phyloP scores from a whole-genome alignment of 805 yeast species.

The Cyberlindnera mycetangii region DNA sequence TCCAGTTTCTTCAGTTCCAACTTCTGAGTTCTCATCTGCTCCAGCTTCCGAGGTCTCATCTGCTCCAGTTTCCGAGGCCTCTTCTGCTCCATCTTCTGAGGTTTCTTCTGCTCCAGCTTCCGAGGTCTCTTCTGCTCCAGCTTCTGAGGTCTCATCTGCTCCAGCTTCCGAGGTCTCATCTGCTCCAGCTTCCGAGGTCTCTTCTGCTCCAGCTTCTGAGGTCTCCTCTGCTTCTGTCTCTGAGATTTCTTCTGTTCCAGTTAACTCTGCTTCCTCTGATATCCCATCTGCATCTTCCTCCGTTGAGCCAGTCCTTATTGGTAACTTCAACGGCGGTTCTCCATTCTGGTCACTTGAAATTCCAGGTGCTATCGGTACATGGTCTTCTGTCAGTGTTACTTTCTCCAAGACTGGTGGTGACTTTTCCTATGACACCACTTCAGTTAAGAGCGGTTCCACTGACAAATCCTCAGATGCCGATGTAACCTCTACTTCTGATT shows the following conservation, averaged over 20 bases:
- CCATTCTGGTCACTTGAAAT: conserved; percentile 5
- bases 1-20: not conserved
- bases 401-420: not conserved
- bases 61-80: not conserved
- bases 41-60: conserved; percentile 1
- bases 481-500: not conserved
- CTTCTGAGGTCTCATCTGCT: not conserved
- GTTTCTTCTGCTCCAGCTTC: not conserved
- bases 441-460: conserved; percentile 1
- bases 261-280: not conserved
- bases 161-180: not conserved
- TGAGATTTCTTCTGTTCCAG: not conserved
- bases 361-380: conserved; percentile 1
- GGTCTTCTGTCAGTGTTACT: not conserved
- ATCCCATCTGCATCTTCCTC: not conserved
- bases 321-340: conserved; percentile 18
- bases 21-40: not conserved
- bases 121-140: not conserved
- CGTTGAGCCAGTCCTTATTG: not conserved
- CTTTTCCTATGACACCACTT: conserved; percentile 1
- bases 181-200: not conserved
- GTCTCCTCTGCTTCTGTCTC: not conserved
- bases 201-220: not conserved
- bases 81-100: not conserved
- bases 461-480: not conserved